Percentiles rank a stretch among this genome's conserved stretches.
Evolutionary conservation across 225 moss, liverwort and hornwort genomes (phyloP).

Genomic region (Pleurozium schreberi): DNA sequence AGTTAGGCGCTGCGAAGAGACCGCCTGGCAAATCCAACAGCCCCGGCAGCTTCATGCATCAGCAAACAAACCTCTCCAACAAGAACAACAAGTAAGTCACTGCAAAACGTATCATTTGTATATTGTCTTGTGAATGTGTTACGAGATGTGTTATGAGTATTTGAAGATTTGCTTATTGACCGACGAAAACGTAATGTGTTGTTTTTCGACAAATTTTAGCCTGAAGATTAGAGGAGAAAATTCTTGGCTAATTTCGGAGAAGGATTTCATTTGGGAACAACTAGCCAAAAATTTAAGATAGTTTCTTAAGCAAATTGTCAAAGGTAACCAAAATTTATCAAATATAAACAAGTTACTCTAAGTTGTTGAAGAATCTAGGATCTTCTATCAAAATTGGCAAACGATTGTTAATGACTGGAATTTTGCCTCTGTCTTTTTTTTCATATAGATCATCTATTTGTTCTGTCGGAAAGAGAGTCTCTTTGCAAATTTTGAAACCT

Average conservation of each 20-base stretch:
- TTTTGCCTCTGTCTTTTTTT: neutral
- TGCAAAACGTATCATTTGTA: too few species aligned
- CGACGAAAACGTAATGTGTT: neutral
- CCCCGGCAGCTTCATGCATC: constrained; percentile 40
- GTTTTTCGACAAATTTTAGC: neutral
- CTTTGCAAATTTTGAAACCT: neutral
- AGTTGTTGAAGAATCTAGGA: neutral
- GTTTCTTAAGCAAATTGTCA: neutral
- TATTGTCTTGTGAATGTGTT: too few species aligned
- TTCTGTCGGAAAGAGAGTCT: neutral
- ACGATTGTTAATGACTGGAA: neutral
- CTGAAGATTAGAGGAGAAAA: too few species aligned
- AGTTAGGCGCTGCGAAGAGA: constrained; percentile 28
- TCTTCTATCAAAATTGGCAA: too few species aligned
- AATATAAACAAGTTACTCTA: neutral
- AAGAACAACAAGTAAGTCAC: constrained; percentile 21
- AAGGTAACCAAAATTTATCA: neutral
- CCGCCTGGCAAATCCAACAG: constrained; percentile 7
- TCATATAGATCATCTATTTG: neutral
- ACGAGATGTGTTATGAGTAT: neutral
- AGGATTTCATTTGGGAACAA: neutral
- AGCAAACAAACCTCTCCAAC: constrained; percentile 9
- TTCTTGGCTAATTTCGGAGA: neutral
- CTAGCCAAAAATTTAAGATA: neutral
- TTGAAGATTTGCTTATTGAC: neutral